Evolutionary conservation across 2,329 filamentous ascomycete species (phyloP), one percentile per base, ranked within the genome.

Genomic region (Thelonectria olida): DNA sequence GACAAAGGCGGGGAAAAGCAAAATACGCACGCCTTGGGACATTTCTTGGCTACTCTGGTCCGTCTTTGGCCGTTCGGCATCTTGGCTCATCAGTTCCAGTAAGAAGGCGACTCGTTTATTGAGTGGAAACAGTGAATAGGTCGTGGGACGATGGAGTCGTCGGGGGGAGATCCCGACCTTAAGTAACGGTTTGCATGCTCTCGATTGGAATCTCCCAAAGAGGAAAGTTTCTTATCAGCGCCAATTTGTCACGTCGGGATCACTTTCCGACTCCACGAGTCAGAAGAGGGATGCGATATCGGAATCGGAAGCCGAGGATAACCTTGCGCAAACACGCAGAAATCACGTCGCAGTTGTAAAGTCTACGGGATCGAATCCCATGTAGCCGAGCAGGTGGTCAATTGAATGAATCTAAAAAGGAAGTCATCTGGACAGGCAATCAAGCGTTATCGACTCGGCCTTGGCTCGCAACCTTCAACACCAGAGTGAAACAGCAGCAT

Each of bases 121-220:
- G 27, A 7, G 17, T 28, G 19, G 41, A 4, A 19, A 22, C 28
- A 19, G 7, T 13, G 44, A 39, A n/a, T 15, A 20, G 27, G 20
- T 47, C 19, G 17, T 48, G 19, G 56, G 42, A 45, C 19, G 31
- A 49, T 25, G 39, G 54, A 34, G 31, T 5, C 31, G 63, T 70
- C 67, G 68, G 68, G 64, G 68, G 56, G 28, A 19, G 47, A 44
- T 71, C 61, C 68, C 68, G 68, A 69, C 61, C 68, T 57, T 65
- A 61, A 63, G 59, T 62, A 55, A 42, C 53, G 23, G 39, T 50
- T 23, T 9, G 19, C 54, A 17, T 3, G 25, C 27, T 61, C 5
- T 7, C 12, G 7, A 39, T 47, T 55, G 61, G 63, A 45, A 19
- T 63, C 59, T 22, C 67, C 61, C 51, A 56, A 57, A 62, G 5